These are phyloP conservation scores for Verticillium tricorpus DNA, from an alignment of 2,329 filamentous ascomycete species.

Conservation along the genomic window DNA sequence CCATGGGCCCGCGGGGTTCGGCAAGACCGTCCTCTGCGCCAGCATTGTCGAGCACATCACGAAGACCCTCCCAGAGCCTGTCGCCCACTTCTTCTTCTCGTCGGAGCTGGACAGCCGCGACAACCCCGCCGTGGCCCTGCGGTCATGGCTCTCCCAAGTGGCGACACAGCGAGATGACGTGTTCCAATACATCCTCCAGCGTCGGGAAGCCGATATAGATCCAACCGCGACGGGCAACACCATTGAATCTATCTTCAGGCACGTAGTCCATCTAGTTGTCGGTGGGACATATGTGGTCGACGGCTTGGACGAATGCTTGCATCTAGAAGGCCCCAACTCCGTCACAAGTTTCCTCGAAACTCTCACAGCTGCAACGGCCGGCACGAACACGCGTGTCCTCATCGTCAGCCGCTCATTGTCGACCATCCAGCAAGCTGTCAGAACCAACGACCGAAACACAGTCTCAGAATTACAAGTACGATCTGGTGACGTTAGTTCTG, in stretches of 20 bases:
- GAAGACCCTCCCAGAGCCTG: accelerated
- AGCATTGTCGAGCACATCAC: slow-evolving; percentile 20
- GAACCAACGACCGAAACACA: background rate
- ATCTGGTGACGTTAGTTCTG: slow-evolving; percentile 15
- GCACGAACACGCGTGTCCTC: slow-evolving; percentile 14
- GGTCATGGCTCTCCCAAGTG: slow-evolving; percentile 25
- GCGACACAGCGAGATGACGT: slow-evolving; percentile 3
- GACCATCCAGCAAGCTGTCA: slow-evolving; percentile 16
- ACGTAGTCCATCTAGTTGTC: slow-evolving; percentile 9
- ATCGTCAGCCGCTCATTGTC: slow-evolving; percentile 20
- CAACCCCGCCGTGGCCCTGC: slow-evolving; percentile 19
- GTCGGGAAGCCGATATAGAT: background rate
- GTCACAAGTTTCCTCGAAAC: slow-evolving; percentile 13
- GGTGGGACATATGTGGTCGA: slow-evolving; percentile 21
- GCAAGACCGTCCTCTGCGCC: slow-evolving; percentile 28
- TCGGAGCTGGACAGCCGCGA: slow-evolving; percentile 18
- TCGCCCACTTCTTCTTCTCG: slow-evolving; percentile 28
- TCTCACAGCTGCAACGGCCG: background rate
- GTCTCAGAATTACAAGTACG: slow-evolving; percentile 15
- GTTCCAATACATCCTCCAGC: slow-evolving; percentile 9
- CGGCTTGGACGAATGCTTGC: slow-evolving; percentile 28
- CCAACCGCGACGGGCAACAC: slow-evolving; percentile 10
- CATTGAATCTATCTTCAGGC: slow-evolving; percentile 15
- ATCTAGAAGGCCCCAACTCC: background rate
- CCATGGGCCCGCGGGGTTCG: slow-evolving; percentile 23